Conservation (phyloP, 2,329 filamentous ascomycete species). For the Zopfia rhizophila region DNA sequence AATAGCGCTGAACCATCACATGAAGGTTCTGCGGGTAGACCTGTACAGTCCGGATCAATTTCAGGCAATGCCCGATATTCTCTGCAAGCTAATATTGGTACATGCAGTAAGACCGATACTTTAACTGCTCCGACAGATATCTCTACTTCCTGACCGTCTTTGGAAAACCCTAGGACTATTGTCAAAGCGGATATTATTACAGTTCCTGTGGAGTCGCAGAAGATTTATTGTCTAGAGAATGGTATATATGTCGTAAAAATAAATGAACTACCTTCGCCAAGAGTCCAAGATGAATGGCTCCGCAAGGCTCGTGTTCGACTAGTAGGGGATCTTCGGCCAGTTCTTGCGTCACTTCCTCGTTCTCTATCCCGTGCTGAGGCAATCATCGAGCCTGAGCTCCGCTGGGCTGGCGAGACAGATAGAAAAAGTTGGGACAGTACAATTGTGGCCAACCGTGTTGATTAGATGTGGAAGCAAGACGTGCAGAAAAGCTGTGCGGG, state of each 20-base stretch:
- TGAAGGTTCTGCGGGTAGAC: no score
- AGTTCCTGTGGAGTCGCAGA: no score
- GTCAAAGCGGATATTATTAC: no score
- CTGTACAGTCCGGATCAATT: no score
- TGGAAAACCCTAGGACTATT: no score
- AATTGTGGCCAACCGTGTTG: conserved; percentile 15
- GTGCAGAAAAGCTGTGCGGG: conserved; percentile 10
- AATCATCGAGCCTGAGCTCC: conserved; percentile 18
- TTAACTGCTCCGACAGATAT: no score
- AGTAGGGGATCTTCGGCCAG: conserved; percentile 10
- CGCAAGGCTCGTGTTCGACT: conserved; percentile 6
- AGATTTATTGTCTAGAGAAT: conserved; percentile 8
- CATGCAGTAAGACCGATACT: no score
- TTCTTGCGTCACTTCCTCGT: conserved; percentile 6
- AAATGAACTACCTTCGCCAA: conserved; percentile 2
- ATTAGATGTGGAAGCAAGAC: conserved; percentile 20
- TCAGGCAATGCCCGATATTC: no score
- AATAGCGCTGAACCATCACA: no score
- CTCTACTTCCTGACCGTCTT: no score
- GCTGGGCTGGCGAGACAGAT: conserved; percentile 11
- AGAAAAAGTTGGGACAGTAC: background rate
- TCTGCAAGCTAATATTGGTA: no score
- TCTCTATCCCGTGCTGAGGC: background rate
- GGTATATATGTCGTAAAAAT: conserved; percentile 14
- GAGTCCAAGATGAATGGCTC: no score